Percentiles rank a stretch among this genome's conserved stretches.
These are phyloP conservation scores for Hyaloscypha finlandica DNA, from an alignment of 495 filamentous ascomycete species.

Conservation along the genomic window DNA sequence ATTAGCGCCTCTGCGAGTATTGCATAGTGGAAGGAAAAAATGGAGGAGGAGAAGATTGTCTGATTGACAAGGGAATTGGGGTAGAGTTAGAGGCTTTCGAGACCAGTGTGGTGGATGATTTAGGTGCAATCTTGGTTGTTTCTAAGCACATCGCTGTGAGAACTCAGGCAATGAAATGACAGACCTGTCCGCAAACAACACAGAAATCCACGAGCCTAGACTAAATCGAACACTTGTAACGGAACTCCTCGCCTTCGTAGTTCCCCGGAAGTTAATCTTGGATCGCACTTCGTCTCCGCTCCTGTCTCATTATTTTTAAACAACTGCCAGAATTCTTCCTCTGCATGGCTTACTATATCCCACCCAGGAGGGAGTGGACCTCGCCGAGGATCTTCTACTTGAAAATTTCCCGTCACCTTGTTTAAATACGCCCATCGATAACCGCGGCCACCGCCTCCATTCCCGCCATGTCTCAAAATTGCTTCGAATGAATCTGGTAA, in stretches of 20 bases:
- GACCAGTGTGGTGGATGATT: too few relatives aligned
- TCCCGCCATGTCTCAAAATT: not conserved
- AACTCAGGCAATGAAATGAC: too few relatives aligned
- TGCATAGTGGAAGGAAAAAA: too few relatives aligned
- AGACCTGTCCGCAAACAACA: too few relatives aligned
- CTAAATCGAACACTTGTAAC: not conserved
- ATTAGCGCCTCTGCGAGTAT: not conserved
- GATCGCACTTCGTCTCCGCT: not conserved
- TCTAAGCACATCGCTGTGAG: too few relatives aligned
- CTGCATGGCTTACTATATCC: not conserved
- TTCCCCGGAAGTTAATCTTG: not conserved
- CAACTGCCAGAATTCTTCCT: not conserved
- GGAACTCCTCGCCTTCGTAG: not conserved
- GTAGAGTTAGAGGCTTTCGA: too few relatives aligned
- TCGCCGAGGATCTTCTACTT: slow-evolving; percentile 2
- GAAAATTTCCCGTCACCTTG: not conserved
- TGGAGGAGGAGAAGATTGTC: too few relatives aligned
- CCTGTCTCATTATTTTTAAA: not conserved
- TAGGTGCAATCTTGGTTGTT: too few relatives aligned
- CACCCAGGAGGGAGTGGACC: not conserved
- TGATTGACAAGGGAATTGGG: too few relatives aligned
- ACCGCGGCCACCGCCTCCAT: not conserved
- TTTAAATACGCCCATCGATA: not conserved
- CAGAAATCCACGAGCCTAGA: not conserved
- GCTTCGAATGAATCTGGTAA: not conserved